A percentile compares a stretch with the other conserved stretches of the same genome.
Conservation (phyloP, 805 yeast species). For the Saccharomycopsis oosterbeekiorum region DNA sequence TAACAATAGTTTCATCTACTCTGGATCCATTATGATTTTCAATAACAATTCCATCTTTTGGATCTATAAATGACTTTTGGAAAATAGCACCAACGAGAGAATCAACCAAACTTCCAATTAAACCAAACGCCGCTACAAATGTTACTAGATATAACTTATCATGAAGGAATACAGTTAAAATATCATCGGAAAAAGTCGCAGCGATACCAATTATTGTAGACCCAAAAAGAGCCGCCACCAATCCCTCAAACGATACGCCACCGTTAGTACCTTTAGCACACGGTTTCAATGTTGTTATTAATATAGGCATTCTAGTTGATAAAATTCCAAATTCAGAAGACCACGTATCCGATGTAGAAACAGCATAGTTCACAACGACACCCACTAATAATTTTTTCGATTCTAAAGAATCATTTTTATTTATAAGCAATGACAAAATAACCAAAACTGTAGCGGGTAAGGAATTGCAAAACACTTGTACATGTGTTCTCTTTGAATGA, state of each 20-base stretch:
- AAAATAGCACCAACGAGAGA: conserved; percentile 34
- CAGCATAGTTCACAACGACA: conserved; percentile 30
- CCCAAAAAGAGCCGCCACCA: conserved; percentile 29
- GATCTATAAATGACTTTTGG: conserved; percentile 29
- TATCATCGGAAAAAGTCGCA: neutral
- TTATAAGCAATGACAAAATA: conserved; percentile 11
- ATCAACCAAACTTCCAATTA: conserved; percentile 31
- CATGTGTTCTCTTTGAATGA: conserved; percentile 27
- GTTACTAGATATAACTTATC: conserved; percentile 15
- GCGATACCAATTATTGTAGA: conserved; percentile 27
- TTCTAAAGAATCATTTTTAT: neutral
- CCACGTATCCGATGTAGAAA: conserved; percentile 39
- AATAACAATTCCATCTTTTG: conserved; percentile 23
- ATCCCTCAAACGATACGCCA: conserved; percentile 31
- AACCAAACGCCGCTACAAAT: conserved; percentile 27
- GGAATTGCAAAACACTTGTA: conserved; percentile 36
- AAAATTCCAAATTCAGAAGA: conserved; percentile 38
- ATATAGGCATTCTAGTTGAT: conserved; percentile 28
- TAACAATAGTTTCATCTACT: conserved; percentile 18
- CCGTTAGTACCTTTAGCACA: conserved; percentile 42
- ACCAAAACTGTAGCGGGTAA: conserved; percentile 29
- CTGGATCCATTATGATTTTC: conserved; percentile 29
- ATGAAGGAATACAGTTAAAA: neutral
- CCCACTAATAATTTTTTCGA: conserved; percentile 22
- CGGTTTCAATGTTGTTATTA: conserved; percentile 31